These are phyloP conservation scores for Globisporangium takayamanum DNA, from an alignment of 352 stramenopile genomes.

Conservation along the genomic window DNA sequence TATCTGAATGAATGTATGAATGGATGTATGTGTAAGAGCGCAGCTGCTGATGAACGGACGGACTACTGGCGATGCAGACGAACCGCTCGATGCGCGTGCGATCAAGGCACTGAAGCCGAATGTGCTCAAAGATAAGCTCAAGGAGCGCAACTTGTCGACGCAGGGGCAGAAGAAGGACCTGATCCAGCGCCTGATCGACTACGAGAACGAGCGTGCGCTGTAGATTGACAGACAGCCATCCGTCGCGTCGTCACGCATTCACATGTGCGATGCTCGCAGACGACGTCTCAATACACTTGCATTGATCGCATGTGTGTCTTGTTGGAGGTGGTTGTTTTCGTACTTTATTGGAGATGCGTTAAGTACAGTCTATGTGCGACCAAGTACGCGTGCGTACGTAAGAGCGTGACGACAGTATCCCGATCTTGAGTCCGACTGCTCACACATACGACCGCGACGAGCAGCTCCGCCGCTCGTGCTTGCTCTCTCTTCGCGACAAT, in stretches of 20 bases:
- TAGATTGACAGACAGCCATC: slow-evolving; percentile 27
- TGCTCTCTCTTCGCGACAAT: slow-evolving; percentile 16
- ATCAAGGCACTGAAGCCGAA: slow-evolving; percentile 86
- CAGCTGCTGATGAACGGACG: background rate
- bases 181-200: slow-evolving; percentile 85
- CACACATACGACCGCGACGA: background rate
- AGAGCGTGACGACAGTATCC: background rate
- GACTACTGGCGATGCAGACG: slow-evolving; percentile 28
- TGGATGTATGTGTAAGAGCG: background rate
- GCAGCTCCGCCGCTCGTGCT: background rate
- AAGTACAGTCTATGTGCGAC: background rate
- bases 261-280: background rate
- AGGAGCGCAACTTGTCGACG: slow-evolving; percentile 73
- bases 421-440: background rate
- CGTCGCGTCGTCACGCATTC: background rate
- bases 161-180: slow-evolving; percentile 89
- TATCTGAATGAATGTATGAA: background rate
- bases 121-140: slow-evolving; percentile 86
- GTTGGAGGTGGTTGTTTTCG: background rate
- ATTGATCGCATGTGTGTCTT: background rate
- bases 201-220: slow-evolving; percentile 79
- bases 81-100: slow-evolving; percentile 68
- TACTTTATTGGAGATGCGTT: background rate
- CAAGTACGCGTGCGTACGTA: background rate
- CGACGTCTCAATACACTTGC: too few relatives aligned